Conservation (phyloP, 495 filamentous ascomycete genomes). For the Geoglossum glabrum region DNA sequence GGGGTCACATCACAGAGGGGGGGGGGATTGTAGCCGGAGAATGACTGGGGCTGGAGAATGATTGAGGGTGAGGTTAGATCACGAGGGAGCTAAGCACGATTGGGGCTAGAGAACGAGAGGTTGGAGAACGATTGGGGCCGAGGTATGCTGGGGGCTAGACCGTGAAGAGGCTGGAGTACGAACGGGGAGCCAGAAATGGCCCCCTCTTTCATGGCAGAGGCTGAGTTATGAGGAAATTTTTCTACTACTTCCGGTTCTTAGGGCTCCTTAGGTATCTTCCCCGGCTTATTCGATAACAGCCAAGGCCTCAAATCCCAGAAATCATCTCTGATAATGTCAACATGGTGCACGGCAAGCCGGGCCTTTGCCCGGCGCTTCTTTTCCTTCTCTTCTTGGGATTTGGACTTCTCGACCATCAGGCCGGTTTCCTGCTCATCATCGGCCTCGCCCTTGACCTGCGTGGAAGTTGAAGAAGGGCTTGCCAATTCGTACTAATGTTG, state of each 20-base stretch:
- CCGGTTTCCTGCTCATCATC: constrained; percentile 5
- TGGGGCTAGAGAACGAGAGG: neutral
- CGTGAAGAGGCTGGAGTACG: no score
- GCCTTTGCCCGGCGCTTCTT: constrained; percentile 57
- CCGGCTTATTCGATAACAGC: constrained; percentile 59
- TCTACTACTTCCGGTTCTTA: no score
- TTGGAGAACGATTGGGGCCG: neutral
- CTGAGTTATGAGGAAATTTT: no score
- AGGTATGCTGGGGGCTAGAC: neutral
- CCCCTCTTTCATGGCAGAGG: no score
- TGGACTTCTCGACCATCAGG: constrained; percentile 30
- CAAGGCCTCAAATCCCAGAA: constrained; percentile 82
- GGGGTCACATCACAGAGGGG: neutral
- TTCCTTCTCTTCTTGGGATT: constrained; percentile 58
- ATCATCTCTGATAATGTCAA: constrained; percentile 83
- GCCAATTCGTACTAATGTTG: constrained; percentile 29
- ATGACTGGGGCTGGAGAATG: neutral
- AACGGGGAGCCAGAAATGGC: no score
- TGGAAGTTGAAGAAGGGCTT: constrained; percentile 25
- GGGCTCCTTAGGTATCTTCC: constrained; percentile 38
- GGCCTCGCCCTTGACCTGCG: constrained; percentile 7
- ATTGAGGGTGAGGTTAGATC: neutral
- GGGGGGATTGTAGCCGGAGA: neutral
- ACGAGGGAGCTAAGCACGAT: neutral
- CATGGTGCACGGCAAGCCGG: constrained; percentile 55